Base-by-base conservation (phyloP, 345 rosid genomes). In the Turritis glabra region DNA sequence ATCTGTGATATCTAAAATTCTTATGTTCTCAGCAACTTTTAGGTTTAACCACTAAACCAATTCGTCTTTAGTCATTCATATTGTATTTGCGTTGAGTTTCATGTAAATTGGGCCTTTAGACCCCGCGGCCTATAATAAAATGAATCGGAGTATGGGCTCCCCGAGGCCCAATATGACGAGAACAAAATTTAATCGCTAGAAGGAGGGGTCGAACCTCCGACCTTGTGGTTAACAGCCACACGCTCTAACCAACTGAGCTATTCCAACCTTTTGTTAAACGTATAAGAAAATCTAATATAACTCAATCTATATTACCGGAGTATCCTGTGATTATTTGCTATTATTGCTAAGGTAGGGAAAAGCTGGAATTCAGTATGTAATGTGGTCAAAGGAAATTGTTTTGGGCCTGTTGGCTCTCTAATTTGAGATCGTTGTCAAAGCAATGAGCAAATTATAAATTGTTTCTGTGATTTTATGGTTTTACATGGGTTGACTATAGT, bases 241-340 rank as follows among this genome's bases (percentile, higher is more conserved):
- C 86, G 89, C 86, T 85, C 89, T 88, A 88, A 74, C 93, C 96
- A 80, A 80, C 88, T 89, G 90, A 91, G 87, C 89, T 83, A 86
- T 72, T 87, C 90, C 89, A 84, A 88, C 87, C 7, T 15, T 1
- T 4, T 13, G 43, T 27, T 27, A n/a, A n/a, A n/a, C n/a, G n/a
- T n/a, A n/a, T n/a, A n/a, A n/a, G n/a, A n/a, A n/a, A n/a, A n/a
- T n/a, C n/a, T n/a, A n/a, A n/a, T n/a, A n/a, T n/a, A n/a, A n/a
- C n/a, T n/a, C n/a, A n/a, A n/a, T n/a, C n/a, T n/a, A n/a, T n/a
- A n/a, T n/a, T n/a, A n/a, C n/a, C n/a, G n/a, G n/a, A n/a, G n/a
- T n/a, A n/a, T n/a, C n/a, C 37, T 32, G 11, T 8, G 3, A 8
- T 32, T 32, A 5, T 5, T 29, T 29, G 32, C n/a, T n/a, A n/a